Evolutionary conservation across 352 stramenopile genomes (phyloP), one percentile per base, ranked within the genome.

Genomic region (Globisporangium middletonii): DNA sequence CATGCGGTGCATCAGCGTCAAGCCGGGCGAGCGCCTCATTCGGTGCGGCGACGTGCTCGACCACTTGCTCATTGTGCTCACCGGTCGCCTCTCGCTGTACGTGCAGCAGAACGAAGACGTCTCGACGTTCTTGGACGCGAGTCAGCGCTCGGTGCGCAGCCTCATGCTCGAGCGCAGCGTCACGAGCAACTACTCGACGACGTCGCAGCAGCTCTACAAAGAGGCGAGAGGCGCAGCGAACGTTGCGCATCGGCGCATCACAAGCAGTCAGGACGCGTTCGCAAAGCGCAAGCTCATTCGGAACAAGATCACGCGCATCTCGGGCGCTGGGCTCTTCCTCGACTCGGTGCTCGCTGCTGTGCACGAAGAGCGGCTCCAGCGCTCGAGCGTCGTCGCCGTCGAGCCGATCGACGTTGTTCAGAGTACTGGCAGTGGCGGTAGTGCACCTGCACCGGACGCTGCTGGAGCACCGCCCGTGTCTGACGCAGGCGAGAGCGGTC

Each of bases 181-280:
- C 55, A 72, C 69, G 12, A 89, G 76, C 54, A 86, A 89, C 50
- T 86, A 86, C 65, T 82, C 76, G 33, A 89, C 76, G 30, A 84
- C 79, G 0, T 89, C 76, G 1, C 70, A 84, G 37, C 75, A 86
- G 28, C 63, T 88, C 2, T 83, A 65, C 53, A 72, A 59, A 16
- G 41, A 71, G 12, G 27, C 53, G 4, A 44, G n/a, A 50, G 11
- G 13, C 3, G 9, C 7, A 33, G n/a, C 48, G 9, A 6, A 37
- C 0, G 23, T 18, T 2, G 12, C 26, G 15, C 56, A 18, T n/a
- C 42, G 57, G 0, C 30, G 50, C 3, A 30, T 43, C 12, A 28
- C 18, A 0, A 63, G 30, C 9, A 44, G 35, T 4, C 46, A 60
- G 15, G 18, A 53, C 30, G 53, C 59, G n/a, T 15, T 61, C 46